Percentiles rank a stretch among this genome's conserved stretches.
phyloP scores from a whole-genome alignment of 495 filamentous ascomycete genomes.

The Penicillium lividum region DNA sequence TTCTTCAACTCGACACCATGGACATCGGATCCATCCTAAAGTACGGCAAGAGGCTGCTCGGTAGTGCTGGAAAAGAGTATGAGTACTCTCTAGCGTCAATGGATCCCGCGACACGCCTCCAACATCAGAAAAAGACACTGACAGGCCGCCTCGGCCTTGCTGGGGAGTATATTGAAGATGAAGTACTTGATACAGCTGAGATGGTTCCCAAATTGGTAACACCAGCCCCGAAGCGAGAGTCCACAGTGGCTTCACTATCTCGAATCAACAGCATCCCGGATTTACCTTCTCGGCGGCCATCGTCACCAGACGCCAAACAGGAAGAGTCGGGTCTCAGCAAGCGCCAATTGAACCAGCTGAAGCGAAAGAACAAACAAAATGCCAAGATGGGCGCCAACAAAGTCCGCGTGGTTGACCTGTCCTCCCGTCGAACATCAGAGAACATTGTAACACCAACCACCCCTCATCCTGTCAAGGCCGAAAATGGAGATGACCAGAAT shows the following conservation, averaged over 20 bases:
- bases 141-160: slow-evolving; percentile 77
- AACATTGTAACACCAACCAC: slow-evolving; percentile 66
- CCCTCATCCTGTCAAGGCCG: slow-evolving; percentile 67
- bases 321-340: slow-evolving; percentile 81
- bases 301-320: slow-evolving; percentile 50
- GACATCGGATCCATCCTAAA: slow-evolving; percentile 78
- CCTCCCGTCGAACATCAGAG: slow-evolving; percentile 68
- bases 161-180: slow-evolving; percentile 83
- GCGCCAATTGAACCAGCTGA: slow-evolving; percentile 89
- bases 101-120: slow-evolving; percentile 76
- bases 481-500: slow-evolving; percentile 56
- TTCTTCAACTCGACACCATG: slow-evolving; percentile 70
- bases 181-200: slow-evolving; percentile 67
- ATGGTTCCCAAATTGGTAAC: slow-evolving; percentile 46
- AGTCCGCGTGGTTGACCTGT: slow-evolving; percentile 84
- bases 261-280: slow-evolving; percentile 49
- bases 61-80: slow-evolving; percentile 79
- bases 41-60: slow-evolving; percentile 77
- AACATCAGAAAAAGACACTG: slow-evolving; percentile 87
- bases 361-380: slow-evolving; percentile 82
- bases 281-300: slow-evolving; percentile 40
- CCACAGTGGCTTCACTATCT: slow-evolving; percentile 32
- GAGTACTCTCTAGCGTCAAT: slow-evolving; percentile 78
- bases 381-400: slow-evolving; percentile 86
- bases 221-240: slow-evolving; percentile 49